Percentiles rank a stretch among this genome's conserved stretches.
Evolutionary conservation across 768 basidiomycete genomes (phyloP).

Genomic region (Calvatia gigantea): DNA sequence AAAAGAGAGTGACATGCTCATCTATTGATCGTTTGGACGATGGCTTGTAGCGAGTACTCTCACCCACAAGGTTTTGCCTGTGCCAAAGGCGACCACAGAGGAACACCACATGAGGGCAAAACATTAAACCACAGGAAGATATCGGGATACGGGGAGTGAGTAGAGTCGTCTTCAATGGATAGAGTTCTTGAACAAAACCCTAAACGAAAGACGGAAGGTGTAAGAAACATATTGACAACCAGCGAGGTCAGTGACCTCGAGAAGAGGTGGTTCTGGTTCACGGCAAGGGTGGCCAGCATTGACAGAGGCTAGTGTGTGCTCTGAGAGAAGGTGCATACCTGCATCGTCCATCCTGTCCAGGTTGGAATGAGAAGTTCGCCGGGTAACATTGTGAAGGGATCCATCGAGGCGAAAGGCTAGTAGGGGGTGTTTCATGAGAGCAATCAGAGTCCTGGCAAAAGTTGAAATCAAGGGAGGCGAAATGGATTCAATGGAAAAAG

Average conservation of each 20-base stretch:
- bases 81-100: too few species aligned
- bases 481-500: too few species aligned
- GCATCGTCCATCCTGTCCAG: constrained; percentile 82
- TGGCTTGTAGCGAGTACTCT: constrained; percentile 92
- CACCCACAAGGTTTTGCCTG: constrained; percentile 91
- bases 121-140: constrained; percentile 92
- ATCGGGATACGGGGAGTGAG: constrained; percentile 92
- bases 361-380: constrained; percentile 74
- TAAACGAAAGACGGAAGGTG: neutral
- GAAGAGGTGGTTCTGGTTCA: constrained; percentile 93
- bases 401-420: too few species aligned
- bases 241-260: constrained; percentile 94
- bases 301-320: constrained; percentile 12
- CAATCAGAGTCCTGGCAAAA: too few species aligned
- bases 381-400: too few species aligned
- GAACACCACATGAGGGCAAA: too few species aligned
- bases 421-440: too few species aligned
- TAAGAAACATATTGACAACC: constrained; percentile 58
- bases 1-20: too few species aligned
- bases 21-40: too few species aligned
- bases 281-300: constrained; percentile 89
- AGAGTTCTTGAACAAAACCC: constrained; percentile 64
- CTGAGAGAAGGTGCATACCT: constrained; percentile 40
- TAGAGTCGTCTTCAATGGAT: constrained; percentile 97
- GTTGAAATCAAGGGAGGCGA: too few species aligned